Conservation (phyloP, 192 early-diverging fungal genomes). For the Coemansia sp. region DNA sequence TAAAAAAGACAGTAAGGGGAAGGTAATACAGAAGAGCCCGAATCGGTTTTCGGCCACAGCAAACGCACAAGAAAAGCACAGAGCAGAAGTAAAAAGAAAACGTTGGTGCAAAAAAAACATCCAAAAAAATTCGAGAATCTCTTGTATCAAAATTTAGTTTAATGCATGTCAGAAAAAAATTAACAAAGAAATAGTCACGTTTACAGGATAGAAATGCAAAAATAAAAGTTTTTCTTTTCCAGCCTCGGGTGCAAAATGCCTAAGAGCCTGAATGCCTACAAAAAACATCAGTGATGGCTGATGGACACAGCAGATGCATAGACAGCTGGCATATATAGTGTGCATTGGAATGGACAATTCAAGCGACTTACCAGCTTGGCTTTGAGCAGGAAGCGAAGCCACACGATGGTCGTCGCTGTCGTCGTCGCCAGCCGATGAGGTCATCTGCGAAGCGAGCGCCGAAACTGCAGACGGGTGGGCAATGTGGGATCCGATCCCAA, state of each 20-base stretch:
- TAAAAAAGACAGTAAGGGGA: background rate
- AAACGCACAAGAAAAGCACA: background rate
- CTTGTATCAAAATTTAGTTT: background rate
- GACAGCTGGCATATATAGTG: background rate
- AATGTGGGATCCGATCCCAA: slow-evolving; percentile 9
- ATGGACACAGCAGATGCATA: background rate
- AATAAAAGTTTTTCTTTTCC: background rate
- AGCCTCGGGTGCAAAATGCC: background rate
- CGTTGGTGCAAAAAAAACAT: slow-evolving; percentile 1
- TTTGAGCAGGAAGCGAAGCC: slow-evolving; percentile 8
- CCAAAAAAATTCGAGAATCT: too few species aligned
- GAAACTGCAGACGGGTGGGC: background rate
- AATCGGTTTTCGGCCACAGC: too few species aligned
- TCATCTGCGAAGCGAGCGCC: background rate
- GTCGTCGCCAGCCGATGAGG: background rate
- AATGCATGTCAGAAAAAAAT: background rate
- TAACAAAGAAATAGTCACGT: background rate
- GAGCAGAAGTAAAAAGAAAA: background rate
- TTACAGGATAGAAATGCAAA: background rate
- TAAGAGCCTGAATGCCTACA: background rate
- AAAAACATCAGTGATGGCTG: background rate
- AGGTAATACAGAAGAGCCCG: background rate
- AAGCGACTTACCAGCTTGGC: slow-evolving; percentile 27
- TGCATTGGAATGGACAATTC: background rate
- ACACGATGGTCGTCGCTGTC: background rate